Conservation (phyloP, 345 rosid genomes). For the Anastatica hierochuntica region DNA sequence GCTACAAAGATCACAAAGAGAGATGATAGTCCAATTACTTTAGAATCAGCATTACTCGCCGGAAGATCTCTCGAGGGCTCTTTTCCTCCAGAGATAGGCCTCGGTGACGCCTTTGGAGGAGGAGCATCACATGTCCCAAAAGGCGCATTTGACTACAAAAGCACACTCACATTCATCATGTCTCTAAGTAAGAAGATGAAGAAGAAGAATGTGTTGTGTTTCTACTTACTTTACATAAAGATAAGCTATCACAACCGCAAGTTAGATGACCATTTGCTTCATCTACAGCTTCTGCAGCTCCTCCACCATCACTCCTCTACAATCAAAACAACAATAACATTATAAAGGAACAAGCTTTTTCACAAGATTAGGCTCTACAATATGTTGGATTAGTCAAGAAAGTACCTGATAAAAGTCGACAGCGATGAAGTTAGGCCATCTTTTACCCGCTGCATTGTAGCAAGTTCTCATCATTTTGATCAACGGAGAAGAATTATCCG, state of each 20-base stretch:
- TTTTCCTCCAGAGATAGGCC: constrained; percentile 41
- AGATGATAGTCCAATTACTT: constrained; percentile 31
- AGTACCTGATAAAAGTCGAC: constrained; percentile 86
- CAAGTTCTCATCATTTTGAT: constrained; percentile 59
- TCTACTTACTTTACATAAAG: constrained; percentile 60
- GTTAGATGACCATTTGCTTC: constrained; percentile 83
- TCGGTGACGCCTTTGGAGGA: constrained; percentile 64
- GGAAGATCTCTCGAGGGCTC: not conserved
- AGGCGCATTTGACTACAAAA: constrained; percentile 53
- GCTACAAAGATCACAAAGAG: constrained; percentile 11
- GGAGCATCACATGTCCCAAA: constrained; percentile 72
- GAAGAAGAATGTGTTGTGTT: not conserved
- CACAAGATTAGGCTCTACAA: not conserved
- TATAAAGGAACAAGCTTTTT: not conserved
- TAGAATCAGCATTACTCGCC: constrained; percentile 22
- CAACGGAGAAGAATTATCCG: constrained; percentile 73
- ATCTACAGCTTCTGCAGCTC: constrained; percentile 77
- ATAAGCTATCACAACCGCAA: constrained; percentile 74
- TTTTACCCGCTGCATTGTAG: constrained; percentile 55
- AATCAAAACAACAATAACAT: constrained; percentile 2
- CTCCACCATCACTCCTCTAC: constrained; percentile 89
- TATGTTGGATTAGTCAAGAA: not conserved
- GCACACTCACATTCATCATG: not conserved
- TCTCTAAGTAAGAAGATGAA: not conserved
- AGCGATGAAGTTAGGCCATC: constrained; percentile 98